Conservation (phyloP, 2,329 filamentous ascomycete species). For the Fusarium sp. region DNA sequence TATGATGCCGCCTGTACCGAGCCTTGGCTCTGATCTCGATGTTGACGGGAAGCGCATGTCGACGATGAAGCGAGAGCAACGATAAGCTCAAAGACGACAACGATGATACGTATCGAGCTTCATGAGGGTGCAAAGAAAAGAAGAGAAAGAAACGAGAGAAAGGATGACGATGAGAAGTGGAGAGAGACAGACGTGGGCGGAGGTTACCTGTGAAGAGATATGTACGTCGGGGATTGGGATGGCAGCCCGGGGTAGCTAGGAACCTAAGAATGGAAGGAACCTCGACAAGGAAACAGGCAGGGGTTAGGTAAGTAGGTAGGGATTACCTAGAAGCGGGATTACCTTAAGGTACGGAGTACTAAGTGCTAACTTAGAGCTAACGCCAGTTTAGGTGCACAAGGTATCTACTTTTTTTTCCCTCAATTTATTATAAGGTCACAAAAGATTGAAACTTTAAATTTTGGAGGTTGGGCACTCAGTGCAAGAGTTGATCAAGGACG, state of each 20-base stretch:
- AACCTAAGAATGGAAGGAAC: constrained; percentile 22
- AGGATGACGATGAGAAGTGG: constrained; percentile 11
- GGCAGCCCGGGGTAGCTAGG: not conserved
- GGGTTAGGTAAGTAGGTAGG: constrained; percentile 11
- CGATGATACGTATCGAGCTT: constrained; percentile 16
- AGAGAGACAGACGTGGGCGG: constrained; percentile 2
- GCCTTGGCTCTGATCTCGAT: constrained; percentile 14
- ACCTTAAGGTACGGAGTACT: not conserved
- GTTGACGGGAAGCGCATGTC: constrained; percentile 34
- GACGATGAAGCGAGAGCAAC: constrained; percentile 18
- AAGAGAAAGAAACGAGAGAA: constrained; percentile 6
- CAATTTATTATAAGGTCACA: not conserved
- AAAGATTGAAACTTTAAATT: constrained; percentile 8
- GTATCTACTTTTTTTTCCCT: not conserved
- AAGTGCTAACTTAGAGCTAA: constrained; percentile 14
- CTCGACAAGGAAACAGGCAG: constrained; percentile 2
- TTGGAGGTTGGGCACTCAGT: not conserved
- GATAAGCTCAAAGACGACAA: constrained; percentile 32
- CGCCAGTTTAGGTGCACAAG: not conserved
- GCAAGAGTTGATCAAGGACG: not conserved
- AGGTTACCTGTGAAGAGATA: no score
- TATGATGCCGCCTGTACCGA: constrained; percentile 32
- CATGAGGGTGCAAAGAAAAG: constrained; percentile 24
- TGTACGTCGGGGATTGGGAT: constrained; percentile 1
- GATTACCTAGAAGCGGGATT: constrained; percentile 7